Conservation (phyloP, 306 rosid genomes). For the Quercus rubra region DNA sequence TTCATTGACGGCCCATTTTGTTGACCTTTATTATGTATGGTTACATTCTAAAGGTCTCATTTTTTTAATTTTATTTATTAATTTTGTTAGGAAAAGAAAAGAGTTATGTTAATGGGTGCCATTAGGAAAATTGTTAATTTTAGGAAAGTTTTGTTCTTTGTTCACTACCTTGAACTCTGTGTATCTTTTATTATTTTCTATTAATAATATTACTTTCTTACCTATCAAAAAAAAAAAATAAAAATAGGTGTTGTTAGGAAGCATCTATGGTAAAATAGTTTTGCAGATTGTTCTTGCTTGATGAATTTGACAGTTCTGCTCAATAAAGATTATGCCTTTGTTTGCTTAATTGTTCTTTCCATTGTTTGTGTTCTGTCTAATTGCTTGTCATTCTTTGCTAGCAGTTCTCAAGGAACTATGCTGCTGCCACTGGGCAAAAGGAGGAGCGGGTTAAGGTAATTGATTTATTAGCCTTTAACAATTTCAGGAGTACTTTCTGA, state of each 20-base stretch:
- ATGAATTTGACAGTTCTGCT: neutral
- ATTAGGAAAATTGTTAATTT: no score
- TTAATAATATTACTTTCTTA: no score
- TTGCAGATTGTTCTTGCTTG: neutral
- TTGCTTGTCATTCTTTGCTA: conserved; percentile 23
- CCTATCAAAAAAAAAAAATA: no score
- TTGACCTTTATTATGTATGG: neutral
- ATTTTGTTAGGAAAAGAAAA: neutral
- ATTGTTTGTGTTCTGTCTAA: conserved; percentile 13
- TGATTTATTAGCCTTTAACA: neutral
- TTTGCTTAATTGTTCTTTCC: neutral
- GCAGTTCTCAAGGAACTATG: conserved; percentile 64
- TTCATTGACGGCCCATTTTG: neutral
- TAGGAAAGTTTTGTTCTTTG: no score
- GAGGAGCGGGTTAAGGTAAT: conserved; percentile 66
- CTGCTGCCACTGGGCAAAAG: conserved; percentile 50
- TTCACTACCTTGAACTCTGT: no score
- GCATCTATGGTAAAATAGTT: neutral
- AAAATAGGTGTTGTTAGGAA: no score
- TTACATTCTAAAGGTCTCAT: neutral
- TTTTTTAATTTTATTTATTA: neutral
- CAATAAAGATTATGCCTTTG: neutral
- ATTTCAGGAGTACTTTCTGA: neutral
- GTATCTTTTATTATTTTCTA: no score
- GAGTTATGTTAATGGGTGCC: no score